Conservation (phyloP, 1,139 yeast genomes). For the Geotrichum aggregatum region DNA sequence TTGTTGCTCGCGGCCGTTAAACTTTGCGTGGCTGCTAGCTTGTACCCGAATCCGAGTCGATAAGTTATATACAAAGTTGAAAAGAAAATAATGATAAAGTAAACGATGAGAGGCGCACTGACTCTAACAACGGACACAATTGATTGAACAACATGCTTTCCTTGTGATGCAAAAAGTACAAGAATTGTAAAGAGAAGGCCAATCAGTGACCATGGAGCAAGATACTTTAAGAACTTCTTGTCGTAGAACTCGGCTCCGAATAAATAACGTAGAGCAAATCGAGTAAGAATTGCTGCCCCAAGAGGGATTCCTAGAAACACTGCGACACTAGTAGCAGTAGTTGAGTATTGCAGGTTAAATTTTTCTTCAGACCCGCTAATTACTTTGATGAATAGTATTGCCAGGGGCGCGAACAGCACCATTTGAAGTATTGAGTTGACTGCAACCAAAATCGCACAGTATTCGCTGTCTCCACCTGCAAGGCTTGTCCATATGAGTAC, state of each 20-base stretch:
- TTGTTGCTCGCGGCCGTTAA: conserved; percentile 60
- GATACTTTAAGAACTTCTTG: conserved; percentile 39
- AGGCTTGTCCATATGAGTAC: conserved; percentile 56
- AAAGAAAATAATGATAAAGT: conserved; percentile 50
- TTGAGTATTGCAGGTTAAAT: conserved; percentile 37
- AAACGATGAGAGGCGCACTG: conserved; percentile 49
- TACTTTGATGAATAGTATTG: conserved; percentile 42
- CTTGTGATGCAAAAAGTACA: conserved; percentile 52
- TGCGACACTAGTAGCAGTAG: conserved; percentile 52
- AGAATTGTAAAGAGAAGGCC: conserved; percentile 53
- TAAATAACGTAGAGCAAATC: conserved; percentile 36
- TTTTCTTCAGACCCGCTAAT: conserved; percentile 23
- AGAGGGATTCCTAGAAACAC: conserved; percentile 56
- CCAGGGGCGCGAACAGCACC: conserved; percentile 53
- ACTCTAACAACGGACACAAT: conserved; percentile 52
- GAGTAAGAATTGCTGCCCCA: conserved; percentile 45
- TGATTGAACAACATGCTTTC: conserved; percentile 48
- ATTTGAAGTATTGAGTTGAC: conserved; percentile 53
- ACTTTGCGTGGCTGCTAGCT: conserved; percentile 48
- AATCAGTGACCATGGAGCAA: conserved; percentile 50
- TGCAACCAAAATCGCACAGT: conserved; percentile 53
- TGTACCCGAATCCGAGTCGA: conserved; percentile 42
- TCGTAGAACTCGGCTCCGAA: conserved; percentile 39
- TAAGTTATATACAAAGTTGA: conserved; percentile 39
- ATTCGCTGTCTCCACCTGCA: conserved; percentile 50